Base-by-base conservation (phyloP, 176 grass and related monocot species). In the Neostapfia colusana region DNA sequence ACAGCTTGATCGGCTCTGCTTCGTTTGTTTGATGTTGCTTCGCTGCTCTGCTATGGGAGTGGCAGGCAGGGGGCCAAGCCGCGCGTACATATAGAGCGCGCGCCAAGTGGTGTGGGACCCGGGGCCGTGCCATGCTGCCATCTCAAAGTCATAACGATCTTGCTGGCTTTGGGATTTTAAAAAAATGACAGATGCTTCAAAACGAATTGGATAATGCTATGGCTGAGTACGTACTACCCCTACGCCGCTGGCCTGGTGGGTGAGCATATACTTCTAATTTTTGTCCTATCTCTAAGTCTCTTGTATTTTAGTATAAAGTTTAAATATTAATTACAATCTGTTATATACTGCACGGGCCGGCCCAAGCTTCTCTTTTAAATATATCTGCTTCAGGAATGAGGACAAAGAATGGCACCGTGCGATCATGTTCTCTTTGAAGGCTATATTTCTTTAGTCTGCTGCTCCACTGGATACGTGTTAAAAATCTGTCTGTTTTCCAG, bases 391-490 rank as follows among this genome's bases (percentile, higher is more conserved):
- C 40, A 49, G 25, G 74, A 73, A 68, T 44, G 58, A 75, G 5
- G 86, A 84, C 81, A 69, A 48, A 62, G 51, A 63, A 84, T 37
- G 75, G 45, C 44, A 70, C 63, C 63, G 41, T 84, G 81, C 81
- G 75, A 75, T 75, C 86, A 75, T 84, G 81, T 84, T 84, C 70
- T 20, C 10, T 10, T 68, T 20, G 16, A 44, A 40, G 50, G 42
- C 31, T 63, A 12, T 5, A 43, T 68, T 23, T 70, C 27, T 71
- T 84, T 70, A 88, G 71, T 70, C 11, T 12, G 53, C 37, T 75
- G 86, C 81, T 4, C 18, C 80, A 88, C 81, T 80, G 81, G 76
- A 74, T 84, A 57, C 55, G 70, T 75, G 81, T 70, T 58, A 57
- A n/a, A n/a, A n/a, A 57, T 57, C 54, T 75, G 35, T 83, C 56